phyloP scores from a whole-genome alignment of 2,329 filamentous ascomycete genomes.

The Ophiostoma tasmaniense region DNA sequence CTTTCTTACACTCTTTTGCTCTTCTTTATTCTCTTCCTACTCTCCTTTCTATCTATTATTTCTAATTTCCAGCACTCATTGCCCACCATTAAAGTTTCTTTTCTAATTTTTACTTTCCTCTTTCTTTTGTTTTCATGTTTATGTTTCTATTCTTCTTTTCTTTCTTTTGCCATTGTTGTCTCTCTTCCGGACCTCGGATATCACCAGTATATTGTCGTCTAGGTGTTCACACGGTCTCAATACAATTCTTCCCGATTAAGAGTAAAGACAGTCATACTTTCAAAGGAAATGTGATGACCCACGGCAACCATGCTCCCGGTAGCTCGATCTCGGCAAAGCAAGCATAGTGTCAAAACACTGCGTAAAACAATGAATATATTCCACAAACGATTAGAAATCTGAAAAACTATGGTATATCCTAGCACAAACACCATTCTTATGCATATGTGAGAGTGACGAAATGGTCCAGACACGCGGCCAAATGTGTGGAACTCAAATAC shows the following conservation, averaged over 20 bases:
- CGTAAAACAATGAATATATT: not conserved
- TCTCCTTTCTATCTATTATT: not conserved
- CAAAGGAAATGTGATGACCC: no score
- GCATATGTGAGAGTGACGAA: not conserved
- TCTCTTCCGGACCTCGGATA: no score
- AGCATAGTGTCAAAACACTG: not conserved
- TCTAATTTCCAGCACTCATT: not conserved
- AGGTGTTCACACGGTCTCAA: no score
- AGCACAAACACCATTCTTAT: not conserved
- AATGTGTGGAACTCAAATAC: not conserved
- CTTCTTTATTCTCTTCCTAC: not conserved
- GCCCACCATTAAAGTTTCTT: not conserved
- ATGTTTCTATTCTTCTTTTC: not conserved
- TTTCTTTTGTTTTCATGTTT: not conserved
- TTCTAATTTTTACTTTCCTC: not conserved
- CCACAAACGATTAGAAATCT: not conserved
- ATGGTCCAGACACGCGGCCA: not conserved
- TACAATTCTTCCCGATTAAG: no score
- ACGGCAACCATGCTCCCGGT: not conserved
- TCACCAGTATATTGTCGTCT: not conserved
- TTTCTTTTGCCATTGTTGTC: not conserved
- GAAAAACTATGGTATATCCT: slow-evolving; percentile 7
- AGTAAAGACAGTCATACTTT: no score
- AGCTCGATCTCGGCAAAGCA: not conserved
- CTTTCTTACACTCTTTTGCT: not conserved